A percentile compares a stretch with the other conserved stretches of the same genome.
These are phyloP conservation scores for Xerocomellus dryophilus DNA, from an alignment of 768 basidiomycete species.

Conservation along the genomic window DNA sequence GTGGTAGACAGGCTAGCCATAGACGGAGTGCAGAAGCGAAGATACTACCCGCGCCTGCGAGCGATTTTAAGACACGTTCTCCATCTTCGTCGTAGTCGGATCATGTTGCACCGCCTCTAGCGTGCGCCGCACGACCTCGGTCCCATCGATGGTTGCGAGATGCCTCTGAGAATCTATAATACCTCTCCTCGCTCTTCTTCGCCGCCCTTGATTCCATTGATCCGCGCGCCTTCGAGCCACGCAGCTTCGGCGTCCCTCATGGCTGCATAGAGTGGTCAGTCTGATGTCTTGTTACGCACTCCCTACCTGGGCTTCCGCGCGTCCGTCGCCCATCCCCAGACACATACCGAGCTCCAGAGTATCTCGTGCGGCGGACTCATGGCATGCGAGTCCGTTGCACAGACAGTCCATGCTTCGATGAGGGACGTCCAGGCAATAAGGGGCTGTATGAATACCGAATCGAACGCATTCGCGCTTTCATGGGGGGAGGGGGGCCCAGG, in stretches of 20 bases:
- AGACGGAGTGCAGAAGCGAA: slow-evolving; percentile 54
- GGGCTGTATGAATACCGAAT: slow-evolving; percentile 25
- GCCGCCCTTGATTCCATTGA: slow-evolving; percentile 70
- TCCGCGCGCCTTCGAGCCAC: slow-evolving; percentile 73
- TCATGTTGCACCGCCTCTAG: slow-evolving; percentile 34
- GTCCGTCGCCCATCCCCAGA: slow-evolving; percentile 72
- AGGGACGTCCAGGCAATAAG: slow-evolving; percentile 55
- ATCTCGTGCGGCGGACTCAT: slow-evolving; percentile 87
- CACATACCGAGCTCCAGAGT: slow-evolving; percentile 82
- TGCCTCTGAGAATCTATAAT: slow-evolving; percentile 34
- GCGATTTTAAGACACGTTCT: slow-evolving; percentile 17
- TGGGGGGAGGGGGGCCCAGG: slow-evolving; percentile 25
- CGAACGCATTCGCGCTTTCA: background rate
- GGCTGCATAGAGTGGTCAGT: slow-evolving; percentile 31
- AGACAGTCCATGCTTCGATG: slow-evolving; percentile 70
- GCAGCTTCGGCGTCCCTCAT: slow-evolving; percentile 46
- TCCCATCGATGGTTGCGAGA: slow-evolving; percentile 32
- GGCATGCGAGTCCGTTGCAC: slow-evolving; percentile 86
- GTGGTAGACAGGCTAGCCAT: slow-evolving; percentile 61
- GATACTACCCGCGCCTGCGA: slow-evolving; percentile 35
- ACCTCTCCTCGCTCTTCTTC: slow-evolving; percentile 52
- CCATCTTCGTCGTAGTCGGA: background rate
- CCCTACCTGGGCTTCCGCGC: slow-evolving; percentile 39
- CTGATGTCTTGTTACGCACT: slow-evolving; percentile 31
- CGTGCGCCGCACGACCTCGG: slow-evolving; percentile 39